Evolutionary conservation across 2,329 filamentous ascomycete species (phyloP).

Genomic region (Colletotrichum simmondsii): DNA sequence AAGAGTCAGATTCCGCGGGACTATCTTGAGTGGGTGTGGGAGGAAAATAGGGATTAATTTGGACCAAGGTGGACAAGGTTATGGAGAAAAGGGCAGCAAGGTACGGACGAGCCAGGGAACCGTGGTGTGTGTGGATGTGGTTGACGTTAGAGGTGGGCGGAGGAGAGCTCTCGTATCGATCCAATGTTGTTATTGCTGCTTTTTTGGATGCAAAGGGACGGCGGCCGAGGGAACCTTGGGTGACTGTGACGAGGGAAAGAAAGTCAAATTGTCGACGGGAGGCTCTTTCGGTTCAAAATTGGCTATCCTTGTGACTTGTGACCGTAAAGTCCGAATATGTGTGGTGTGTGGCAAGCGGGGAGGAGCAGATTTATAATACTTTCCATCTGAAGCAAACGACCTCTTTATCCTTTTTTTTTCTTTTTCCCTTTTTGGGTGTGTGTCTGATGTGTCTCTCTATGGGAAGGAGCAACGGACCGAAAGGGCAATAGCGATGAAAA

Average conservation of each 20-base stretch:
- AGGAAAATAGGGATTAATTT: neutral
- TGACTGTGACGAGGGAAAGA: neutral
- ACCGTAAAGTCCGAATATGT: neutral
- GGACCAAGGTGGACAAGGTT: neutral
- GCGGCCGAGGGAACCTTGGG: neutral
- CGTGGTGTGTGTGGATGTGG: neutral
- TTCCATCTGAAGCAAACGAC: neutral
- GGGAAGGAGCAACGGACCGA: slow-evolving; percentile 12
- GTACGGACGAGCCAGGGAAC: neutral
- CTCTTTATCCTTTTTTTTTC: no score
- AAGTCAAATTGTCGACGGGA: neutral
- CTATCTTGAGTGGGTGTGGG: slow-evolving; percentile 2
- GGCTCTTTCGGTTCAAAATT: neutral
- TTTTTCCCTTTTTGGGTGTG: neutral
- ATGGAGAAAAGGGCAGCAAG: slow-evolving; percentile 1
- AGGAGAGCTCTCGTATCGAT: neutral
- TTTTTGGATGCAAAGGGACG: neutral
- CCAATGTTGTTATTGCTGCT: neutral
- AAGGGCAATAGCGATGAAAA: neutral
- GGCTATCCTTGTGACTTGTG: neutral
- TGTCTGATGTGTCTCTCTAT: neutral
- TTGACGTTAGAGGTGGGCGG: neutral
- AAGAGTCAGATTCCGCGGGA: slow-evolving; percentile 13
- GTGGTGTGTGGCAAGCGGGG: slow-evolving; percentile 8
- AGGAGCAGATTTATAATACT: slow-evolving; percentile 18